Percentiles rank a stretch among this genome's conserved stretches.
These are phyloP conservation scores for Zhuliangozyma blackwelliae DNA, from an alignment of 1,139 yeast genomes.

Conservation along the genomic window DNA sequence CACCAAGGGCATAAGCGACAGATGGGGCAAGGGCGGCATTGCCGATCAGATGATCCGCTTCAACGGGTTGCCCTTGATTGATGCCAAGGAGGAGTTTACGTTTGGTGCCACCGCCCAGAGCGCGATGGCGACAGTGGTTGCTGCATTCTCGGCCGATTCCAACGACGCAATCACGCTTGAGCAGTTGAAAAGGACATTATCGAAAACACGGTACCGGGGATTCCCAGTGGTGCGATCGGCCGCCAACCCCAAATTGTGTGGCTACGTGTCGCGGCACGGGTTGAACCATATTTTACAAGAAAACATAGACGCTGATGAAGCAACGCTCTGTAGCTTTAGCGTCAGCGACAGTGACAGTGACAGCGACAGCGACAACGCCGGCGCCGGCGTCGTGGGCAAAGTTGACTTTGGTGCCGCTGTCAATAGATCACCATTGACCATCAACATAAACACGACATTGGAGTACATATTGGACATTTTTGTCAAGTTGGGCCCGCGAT, in stretches of 20 bases:
- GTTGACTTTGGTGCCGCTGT: conserved; percentile 42
- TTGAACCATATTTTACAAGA: conserved; percentile 20
- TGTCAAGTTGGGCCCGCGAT: conserved; percentile 75
- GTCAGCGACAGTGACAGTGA: background rate
- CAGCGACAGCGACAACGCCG: conserved; percentile 3
- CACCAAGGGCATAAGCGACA: conserved; percentile 75
- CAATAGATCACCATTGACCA: conserved; percentile 61
- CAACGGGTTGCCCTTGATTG: conserved; percentile 85
- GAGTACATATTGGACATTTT: conserved; percentile 68
- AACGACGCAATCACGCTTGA: conserved; percentile 25
- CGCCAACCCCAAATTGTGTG: conserved; percentile 28
- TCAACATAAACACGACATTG: conserved; percentile 51
- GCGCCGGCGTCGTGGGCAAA: conserved; percentile 1
- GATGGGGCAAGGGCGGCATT: conserved; percentile 78
- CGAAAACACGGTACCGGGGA: conserved; percentile 42
- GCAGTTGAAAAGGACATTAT: conserved; percentile 34
- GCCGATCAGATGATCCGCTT: conserved; percentile 92
- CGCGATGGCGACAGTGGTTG: conserved; percentile 61
- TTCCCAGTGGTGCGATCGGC: conserved; percentile 50
- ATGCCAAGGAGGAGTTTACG: conserved; percentile 62
- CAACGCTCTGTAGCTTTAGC: conserved; percentile 18
- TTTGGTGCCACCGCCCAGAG: conserved; percentile 53
- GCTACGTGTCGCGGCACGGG: conserved; percentile 35
- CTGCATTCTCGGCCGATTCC: conserved; percentile 43
- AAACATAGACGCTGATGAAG: conserved; percentile 13